phyloP scores from a whole-genome alignment of 345 rosid genomes.

The Brassica cretica region DNA sequence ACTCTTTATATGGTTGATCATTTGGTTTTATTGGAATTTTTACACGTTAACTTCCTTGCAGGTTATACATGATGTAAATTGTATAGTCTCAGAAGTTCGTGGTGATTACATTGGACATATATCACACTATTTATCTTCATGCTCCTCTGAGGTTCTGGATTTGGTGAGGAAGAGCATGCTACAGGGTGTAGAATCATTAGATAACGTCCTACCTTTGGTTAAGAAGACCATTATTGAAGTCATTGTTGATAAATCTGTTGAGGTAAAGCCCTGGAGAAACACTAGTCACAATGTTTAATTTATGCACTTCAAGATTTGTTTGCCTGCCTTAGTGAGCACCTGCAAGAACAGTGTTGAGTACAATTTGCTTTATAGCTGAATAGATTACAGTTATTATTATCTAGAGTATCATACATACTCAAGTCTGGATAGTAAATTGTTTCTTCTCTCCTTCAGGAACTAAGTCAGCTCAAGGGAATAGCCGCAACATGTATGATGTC shows the following conservation, averaged over 20 bases:
- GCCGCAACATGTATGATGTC: neutral
- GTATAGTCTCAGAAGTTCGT: neutral
- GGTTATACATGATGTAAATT: neutral
- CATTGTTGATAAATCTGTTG: neutral
- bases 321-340: neutral
- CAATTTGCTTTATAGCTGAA: neutral
- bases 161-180: neutral
- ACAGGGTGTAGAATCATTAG: neutral
- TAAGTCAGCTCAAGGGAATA: neutral
- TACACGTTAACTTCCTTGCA: neutral
- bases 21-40: neutral
- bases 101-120: neutral
- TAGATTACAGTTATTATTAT: neutral
- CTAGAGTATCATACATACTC: neutral
- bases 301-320: neutral
- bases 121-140: neutral
- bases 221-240: neutral
- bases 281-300: neutral
- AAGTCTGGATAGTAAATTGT: neutral
- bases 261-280: neutral
- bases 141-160: neutral
- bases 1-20: neutral
- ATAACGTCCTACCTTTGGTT: neutral
- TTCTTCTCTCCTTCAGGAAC: neutral
- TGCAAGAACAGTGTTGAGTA: neutral